Percentiles rank a stretch among this genome's conserved stretches.
phyloP scores from a whole-genome alignment of 371 early-diverging fungal species.

The Saksenaea vasiformis region DNA sequence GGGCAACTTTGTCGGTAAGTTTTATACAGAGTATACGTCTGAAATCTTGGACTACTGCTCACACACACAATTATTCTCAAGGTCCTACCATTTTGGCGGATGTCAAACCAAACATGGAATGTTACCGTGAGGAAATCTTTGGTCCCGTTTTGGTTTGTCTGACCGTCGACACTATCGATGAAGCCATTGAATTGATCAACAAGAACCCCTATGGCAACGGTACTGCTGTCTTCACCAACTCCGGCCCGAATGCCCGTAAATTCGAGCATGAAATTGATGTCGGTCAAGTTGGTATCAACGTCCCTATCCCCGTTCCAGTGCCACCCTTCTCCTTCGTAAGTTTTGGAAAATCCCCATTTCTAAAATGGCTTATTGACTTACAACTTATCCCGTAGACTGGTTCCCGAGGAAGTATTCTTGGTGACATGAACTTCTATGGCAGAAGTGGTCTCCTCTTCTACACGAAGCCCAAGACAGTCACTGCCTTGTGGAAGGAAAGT shows the following conservation, averaged over 20 bases:
- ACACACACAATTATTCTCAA: conserved; percentile 21
- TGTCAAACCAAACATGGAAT: conserved; percentile 84
- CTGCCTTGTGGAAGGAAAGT: conserved; percentile 89
- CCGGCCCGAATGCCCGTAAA: conserved; percentile 87
- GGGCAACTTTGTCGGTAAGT: conserved; percentile 88
- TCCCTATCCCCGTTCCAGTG: conserved; percentile 96
- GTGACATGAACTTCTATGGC: conserved; percentile 96
- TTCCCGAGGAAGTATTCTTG: conserved; percentile 88
- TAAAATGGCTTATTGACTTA: neutral
- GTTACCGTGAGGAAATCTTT: conserved; percentile 97
- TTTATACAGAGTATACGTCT: neutral
- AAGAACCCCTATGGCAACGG: conserved; percentile 95
- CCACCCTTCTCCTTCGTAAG: conserved; percentile 92
- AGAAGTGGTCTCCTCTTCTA: conserved; percentile 84
- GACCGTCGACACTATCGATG: conserved; percentile 85
- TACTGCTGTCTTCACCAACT: conserved; percentile 93
- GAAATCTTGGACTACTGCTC: neutral
- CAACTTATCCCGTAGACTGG: conserved; percentile 77
- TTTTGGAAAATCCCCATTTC: neutral
- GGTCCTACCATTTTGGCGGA: conserved; percentile 89
- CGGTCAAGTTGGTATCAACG: conserved; percentile 92
- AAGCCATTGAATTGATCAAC: conserved; percentile 92
- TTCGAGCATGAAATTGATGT: conserved; percentile 91
- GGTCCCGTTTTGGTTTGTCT: conserved; percentile 92
- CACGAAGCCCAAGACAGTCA: conserved; percentile 94